Evolutionary conservation across 306 rosid species (phyloP).

Genomic region (Cucurbita argyrosperma): DNA sequence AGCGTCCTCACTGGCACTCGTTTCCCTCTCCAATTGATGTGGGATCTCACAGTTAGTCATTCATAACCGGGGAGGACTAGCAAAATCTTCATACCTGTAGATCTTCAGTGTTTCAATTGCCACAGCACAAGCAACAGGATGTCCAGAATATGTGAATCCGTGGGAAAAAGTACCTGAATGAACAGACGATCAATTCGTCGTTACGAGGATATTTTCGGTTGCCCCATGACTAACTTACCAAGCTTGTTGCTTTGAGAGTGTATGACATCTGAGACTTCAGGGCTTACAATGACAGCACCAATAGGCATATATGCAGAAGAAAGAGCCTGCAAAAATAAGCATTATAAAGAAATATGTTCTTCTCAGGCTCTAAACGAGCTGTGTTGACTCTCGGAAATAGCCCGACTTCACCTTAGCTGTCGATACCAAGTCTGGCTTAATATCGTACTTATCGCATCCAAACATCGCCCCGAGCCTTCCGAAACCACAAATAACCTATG

Average conservation of each 20-base stretch:
- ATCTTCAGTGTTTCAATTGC: slow-evolving; percentile 86
- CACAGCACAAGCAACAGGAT: slow-evolving; percentile 75
- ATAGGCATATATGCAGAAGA: slow-evolving; percentile 85
- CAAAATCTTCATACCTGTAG: slow-evolving; percentile 40
- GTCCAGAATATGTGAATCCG: slow-evolving; percentile 94
- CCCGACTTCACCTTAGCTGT: slow-evolving; percentile 57
- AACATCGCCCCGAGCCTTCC: slow-evolving; percentile 90
- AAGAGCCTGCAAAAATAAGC: slow-evolving; percentile 49
- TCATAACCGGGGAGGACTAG: too few relatives aligned
- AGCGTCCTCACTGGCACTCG: too few relatives aligned
- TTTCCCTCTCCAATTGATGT: too few relatives aligned
- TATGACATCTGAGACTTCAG: slow-evolving; percentile 71
- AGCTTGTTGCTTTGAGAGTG: slow-evolving; percentile 74
- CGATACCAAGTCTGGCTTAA: slow-evolving; percentile 88
- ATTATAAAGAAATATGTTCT: not conserved
- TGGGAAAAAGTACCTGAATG: slow-evolving; percentile 52
- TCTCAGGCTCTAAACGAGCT: not conserved
- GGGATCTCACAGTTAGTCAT: too few relatives aligned
- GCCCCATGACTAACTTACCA: slow-evolving; percentile 29
- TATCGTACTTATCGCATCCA: slow-evolving; percentile 80
- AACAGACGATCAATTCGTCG: not conserved
- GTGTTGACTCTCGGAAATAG: not conserved
- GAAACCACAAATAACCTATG: slow-evolving; percentile 83
- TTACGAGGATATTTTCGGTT: not conserved
- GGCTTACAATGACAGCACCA: slow-evolving; percentile 87